Evolutionary conservation across 257 asterid genomes (phyloP).

Genomic region (Petrea volubilis): DNA sequence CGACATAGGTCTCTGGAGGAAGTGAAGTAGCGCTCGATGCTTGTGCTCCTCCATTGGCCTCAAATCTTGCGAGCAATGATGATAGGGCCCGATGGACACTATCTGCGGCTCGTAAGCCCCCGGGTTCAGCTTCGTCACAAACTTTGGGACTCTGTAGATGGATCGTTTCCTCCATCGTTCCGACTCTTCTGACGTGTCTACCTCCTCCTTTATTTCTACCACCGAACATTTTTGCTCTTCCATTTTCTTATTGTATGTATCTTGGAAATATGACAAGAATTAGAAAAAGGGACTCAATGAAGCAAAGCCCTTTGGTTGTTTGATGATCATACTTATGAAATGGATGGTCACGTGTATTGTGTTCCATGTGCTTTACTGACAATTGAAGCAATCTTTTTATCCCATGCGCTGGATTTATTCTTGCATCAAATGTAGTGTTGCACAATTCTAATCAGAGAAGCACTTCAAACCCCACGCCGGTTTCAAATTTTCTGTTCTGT

Average conservation of each 20-base stretch:
- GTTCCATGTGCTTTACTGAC: background rate
- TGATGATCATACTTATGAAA: too few relatives aligned
- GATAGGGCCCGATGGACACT: conserved; percentile 48
- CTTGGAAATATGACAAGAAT: too few relatives aligned
- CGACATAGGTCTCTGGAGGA: conserved; percentile 30
- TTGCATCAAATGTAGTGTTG: background rate
- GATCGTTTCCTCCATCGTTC: conserved; percentile 30
- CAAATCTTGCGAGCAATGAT: conserved; percentile 15
- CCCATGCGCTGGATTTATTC: background rate
- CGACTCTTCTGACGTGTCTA: background rate
- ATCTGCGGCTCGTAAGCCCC: conserved; percentile 33
- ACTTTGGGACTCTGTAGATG: conserved; percentile 33
- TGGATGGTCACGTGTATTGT: too few relatives aligned
- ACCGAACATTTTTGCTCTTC: background rate
- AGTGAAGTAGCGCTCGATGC: conserved; percentile 34
- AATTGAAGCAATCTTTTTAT: background rate
- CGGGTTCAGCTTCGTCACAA: conserved; percentile 14
- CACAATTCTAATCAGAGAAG: too few relatives aligned
- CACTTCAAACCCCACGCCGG: too few relatives aligned
- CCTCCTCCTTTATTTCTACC: background rate
- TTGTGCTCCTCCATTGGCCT: conserved; percentile 42
- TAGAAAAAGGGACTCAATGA: too few relatives aligned
- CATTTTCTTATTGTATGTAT: background rate
- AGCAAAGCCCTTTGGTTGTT: too few relatives aligned
- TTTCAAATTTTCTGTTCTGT: too few relatives aligned